These are phyloP conservation scores for Saccharomyces hybrid DNA, from an alignment of 1,139 yeast species.

Conservation along the genomic window DNA sequence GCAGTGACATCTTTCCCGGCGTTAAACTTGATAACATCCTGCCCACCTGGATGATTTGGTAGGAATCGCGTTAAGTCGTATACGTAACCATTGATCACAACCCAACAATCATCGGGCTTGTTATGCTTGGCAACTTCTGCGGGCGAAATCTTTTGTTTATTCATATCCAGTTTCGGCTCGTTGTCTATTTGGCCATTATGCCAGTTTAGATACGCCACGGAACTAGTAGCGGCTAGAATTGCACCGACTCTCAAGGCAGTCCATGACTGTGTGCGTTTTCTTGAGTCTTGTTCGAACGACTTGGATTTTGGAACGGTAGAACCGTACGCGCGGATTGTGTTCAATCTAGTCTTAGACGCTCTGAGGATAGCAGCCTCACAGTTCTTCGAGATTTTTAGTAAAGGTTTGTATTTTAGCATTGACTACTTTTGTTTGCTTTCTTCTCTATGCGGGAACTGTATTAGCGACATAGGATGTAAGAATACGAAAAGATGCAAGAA, in stretches of 20 bases:
- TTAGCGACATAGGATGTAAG: background rate
- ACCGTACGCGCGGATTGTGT: background rate
- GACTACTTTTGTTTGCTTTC: background rate
- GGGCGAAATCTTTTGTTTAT: slow-evolving; percentile 28
- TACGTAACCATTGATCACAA: slow-evolving; percentile 74
- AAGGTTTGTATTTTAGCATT: background rate
- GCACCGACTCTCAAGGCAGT: background rate
- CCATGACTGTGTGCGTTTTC: background rate
- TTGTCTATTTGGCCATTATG: slow-evolving; percentile 3
- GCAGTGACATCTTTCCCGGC: slow-evolving; percentile 93
- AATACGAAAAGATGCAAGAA: background rate
- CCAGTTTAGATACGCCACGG: background rate
- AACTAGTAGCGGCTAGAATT: background rate
- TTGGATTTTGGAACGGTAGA: background rate
- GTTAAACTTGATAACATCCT: slow-evolving; percentile 56
- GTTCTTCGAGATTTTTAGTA: background rate
- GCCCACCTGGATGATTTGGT: slow-evolving; percentile 85
- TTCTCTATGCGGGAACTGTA: background rate
- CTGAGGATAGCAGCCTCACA: background rate
- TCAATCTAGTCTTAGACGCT: background rate
- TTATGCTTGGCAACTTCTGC: slow-evolving; percentile 52
- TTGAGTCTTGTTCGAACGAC: background rate
- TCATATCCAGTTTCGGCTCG: slow-evolving; percentile 12
- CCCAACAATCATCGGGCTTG: slow-evolving; percentile 75
- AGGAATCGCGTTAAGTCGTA: slow-evolving; percentile 77